phyloP scores from a whole-genome alignment of 257 asterid species.

The Salvia hispanica region DNA sequence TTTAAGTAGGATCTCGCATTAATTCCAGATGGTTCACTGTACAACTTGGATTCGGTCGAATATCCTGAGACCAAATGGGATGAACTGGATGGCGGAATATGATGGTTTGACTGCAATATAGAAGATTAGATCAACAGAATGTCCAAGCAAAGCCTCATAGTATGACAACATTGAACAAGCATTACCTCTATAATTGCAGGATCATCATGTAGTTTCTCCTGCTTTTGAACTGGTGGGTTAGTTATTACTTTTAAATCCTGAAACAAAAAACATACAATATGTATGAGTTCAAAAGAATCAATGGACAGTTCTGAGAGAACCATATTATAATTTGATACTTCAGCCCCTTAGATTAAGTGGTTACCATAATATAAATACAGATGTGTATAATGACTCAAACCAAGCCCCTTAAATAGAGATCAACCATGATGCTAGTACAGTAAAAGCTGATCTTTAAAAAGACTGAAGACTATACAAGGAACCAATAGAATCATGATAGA shows the following conservation, averaged over 20 bases:
- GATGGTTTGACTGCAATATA: conserved; percentile 51
- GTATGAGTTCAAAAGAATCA: background rate
- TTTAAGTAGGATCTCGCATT: conserved; percentile 38
- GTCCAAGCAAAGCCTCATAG: conserved; percentile 21
- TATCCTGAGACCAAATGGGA: conserved; percentile 48
- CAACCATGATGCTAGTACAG: background rate
- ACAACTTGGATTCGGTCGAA: conserved; percentile 39
- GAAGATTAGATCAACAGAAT: conserved; percentile 25
- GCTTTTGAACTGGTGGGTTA: conserved; percentile 47
- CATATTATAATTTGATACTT: background rate
- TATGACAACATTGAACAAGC: background rate
- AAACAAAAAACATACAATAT: conserved; percentile 22
- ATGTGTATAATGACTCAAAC: background rate
- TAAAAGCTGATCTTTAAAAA: background rate
- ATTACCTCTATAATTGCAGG: conserved; percentile 78
- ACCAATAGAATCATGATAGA: background rate
- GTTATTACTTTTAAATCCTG: conserved; percentile 78
- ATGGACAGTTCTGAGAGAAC: background rate
- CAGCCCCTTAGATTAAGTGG: background rate
- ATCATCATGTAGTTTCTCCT: conserved; percentile 59
- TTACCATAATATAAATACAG: background rate
- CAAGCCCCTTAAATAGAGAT: background rate
- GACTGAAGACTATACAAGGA: background rate
- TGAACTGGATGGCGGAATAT: conserved; percentile 43
- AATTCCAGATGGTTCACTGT: conserved; percentile 41